These are phyloP conservation scores for Diospyros kaki DNA, from an alignment of 148 eudicot species.

Conservation along the genomic window DNA sequence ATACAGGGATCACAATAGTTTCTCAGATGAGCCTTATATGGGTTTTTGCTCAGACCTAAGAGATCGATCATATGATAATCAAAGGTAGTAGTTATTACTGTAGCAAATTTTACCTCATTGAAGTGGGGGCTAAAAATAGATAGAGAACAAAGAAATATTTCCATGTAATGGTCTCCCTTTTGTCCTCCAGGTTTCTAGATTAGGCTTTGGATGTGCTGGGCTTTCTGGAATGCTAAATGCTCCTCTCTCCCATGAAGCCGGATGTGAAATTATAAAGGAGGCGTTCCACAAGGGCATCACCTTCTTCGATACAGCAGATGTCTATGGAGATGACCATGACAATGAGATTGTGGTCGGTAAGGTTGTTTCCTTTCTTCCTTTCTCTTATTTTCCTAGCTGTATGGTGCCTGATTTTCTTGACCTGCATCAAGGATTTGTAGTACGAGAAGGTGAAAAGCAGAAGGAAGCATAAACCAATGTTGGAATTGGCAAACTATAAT, in stretches of 20 bases:
- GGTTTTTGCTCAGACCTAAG: neutral
- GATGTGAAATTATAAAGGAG: slow-evolving; percentile 31
- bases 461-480: neutral
- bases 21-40: neutral
- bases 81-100: neutral
- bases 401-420: too few species aligned
- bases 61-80: slow-evolving; percentile 6
- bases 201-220: slow-evolving; percentile 45
- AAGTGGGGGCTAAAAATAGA: too few species aligned
- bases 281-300: slow-evolving; percentile 42
- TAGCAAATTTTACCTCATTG: neutral
- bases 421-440: too few species aligned
- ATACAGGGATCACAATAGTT: neutral
- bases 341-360: slow-evolving; percentile 50
- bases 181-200: slow-evolving; percentile 36
- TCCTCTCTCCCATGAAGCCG: slow-evolving; percentile 47
- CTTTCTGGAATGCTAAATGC: slow-evolving; percentile 39
- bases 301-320: slow-evolving; percentile 44
- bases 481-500: neutral
- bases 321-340: slow-evolving; percentile 32
- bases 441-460: too few species aligned
- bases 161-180: neutral
- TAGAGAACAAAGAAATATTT: neutral
- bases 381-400: neutral
- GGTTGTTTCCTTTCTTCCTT: slow-evolving; percentile 13